A percentile compares a stretch with the other conserved stretches of the same genome.
These are phyloP conservation scores for Cyphellophora attinorum DNA, from an alignment of 2,329 filamentous ascomycete species.

Conservation along the genomic window DNA sequence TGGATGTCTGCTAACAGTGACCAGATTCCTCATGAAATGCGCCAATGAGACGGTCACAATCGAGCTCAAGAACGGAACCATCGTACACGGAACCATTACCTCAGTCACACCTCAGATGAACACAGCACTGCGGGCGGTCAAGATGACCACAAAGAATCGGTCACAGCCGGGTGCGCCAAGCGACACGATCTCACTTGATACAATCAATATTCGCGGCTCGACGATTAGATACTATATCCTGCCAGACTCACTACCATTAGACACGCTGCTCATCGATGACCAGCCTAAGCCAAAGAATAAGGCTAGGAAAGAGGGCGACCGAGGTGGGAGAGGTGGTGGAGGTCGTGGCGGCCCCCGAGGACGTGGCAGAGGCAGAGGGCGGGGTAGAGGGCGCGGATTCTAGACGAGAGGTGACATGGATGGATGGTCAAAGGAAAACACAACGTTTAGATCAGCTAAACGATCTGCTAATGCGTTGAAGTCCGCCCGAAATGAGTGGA, in stretches of 20 bases:
- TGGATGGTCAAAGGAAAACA: too few species aligned
- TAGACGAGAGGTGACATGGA: slow-evolving; percentile 11
- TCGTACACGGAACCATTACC: slow-evolving; percentile 92
- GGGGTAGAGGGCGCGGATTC: slow-evolving; percentile 37
- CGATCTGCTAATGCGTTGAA: too few species aligned
- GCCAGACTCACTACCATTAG: slow-evolving; percentile 86
- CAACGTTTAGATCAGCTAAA: too few species aligned
- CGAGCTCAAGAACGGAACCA: slow-evolving; percentile 97
- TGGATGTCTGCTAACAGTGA: slow-evolving; percentile 1
- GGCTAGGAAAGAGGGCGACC: slow-evolving; percentile 76
- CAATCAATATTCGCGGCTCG: slow-evolving; percentile 92
- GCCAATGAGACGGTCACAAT: slow-evolving; percentile 97
- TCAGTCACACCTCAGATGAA: slow-evolving; percentile 99
- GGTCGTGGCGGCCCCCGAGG: slow-evolving; percentile 34
- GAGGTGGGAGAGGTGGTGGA: slow-evolving; percentile 37
- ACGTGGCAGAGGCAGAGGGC: slow-evolving; percentile 45
- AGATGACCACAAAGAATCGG: slow-evolving; percentile 86
- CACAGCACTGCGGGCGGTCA: slow-evolving; percentile 86
- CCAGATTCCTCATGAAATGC: slow-evolving; percentile 98
- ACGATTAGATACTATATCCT: slow-evolving; percentile 96
- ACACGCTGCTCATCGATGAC: slow-evolving; percentile 93
- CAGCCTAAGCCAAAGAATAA: slow-evolving; percentile 99
- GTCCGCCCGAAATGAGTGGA: too few species aligned
- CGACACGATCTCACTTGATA: slow-evolving; percentile 78
- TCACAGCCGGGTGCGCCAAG: slow-evolving; percentile 10